A percentile compares a stretch with the other conserved stretches of the same genome.
Conservation (phyloP, 1,284 basidiomycete species). For the Heterobasidion occidentale region DNA sequence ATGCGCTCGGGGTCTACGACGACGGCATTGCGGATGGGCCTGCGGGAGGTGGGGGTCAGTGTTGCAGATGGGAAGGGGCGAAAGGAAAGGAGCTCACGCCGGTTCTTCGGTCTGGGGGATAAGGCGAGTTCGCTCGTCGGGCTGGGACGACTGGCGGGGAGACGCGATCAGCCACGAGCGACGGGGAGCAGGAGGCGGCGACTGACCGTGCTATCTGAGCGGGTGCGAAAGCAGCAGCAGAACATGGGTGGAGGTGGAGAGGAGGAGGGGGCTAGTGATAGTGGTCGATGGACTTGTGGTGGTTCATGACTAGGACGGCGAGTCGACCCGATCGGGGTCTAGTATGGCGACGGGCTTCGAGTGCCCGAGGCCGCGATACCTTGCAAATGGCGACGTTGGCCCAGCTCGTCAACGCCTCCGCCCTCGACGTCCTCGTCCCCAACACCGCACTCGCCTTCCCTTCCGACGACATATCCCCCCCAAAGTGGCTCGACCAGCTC, state of each 20-base stretch:
- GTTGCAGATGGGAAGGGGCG: constrained; percentile 1
- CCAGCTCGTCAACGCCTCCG: constrained; percentile 54
- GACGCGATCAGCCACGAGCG: not conserved
- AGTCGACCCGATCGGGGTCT: too few relatives aligned
- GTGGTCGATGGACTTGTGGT: too few relatives aligned
- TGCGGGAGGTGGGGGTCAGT: constrained; percentile 4
- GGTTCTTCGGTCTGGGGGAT: constrained; percentile 21
- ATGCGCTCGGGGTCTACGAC: constrained; percentile 43
- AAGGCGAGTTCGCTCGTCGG: constrained; percentile 22
- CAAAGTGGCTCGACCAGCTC: constrained; percentile 49
- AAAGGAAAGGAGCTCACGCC: constrained; percentile 6
- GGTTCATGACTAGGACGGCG: too few relatives aligned
- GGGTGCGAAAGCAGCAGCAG: constrained; percentile 17
- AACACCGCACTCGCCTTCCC: constrained; percentile 57
- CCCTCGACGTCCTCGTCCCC: constrained; percentile 60
- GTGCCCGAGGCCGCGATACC: too few relatives aligned
- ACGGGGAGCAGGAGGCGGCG: not conserved
- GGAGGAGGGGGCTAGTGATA: too few relatives aligned
- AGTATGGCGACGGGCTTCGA: too few relatives aligned
- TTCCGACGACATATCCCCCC: constrained; percentile 25
- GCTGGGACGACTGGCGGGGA: constrained; percentile 14
- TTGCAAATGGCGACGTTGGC: constrained; percentile 36
- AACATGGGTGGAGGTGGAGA: constrained; percentile 5
- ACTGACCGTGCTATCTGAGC: constrained; percentile 10
- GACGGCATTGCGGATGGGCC: constrained; percentile 12